These are phyloP conservation scores for Cyathus striatus DNA, from an alignment of 768 basidiomycete species.

Conservation along the genomic window DNA sequence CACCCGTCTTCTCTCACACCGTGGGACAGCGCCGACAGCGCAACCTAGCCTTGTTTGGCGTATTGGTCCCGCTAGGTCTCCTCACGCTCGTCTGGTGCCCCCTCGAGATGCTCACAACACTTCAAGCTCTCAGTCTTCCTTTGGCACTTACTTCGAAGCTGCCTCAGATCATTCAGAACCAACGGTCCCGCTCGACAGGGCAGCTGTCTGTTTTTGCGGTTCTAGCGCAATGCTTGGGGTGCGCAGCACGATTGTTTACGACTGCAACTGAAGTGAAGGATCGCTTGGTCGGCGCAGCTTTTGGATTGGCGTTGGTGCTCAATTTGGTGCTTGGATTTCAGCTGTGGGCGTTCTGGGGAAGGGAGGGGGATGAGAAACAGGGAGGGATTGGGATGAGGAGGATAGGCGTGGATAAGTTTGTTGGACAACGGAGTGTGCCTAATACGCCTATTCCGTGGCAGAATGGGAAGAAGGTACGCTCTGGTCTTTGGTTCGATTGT, in stretches of 20 bases:
- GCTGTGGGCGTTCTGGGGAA: conserved; percentile 81
- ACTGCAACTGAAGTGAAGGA: conserved; percentile 89
- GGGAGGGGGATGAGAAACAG: no score
- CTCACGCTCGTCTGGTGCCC: conserved; percentile 43
- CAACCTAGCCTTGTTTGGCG: conserved; percentile 24
- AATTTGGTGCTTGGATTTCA: conserved; percentile 81
- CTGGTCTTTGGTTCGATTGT: no score
- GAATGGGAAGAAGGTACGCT: no score
- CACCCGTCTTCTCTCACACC: conserved; percentile 32
- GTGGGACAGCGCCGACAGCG: conserved; percentile 25
- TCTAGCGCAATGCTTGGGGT: conserved; percentile 80
- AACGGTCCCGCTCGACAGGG: conserved; percentile 73
- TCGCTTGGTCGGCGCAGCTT: conserved; percentile 73
- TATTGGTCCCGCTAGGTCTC: conserved; percentile 20
- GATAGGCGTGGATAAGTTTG: no score
- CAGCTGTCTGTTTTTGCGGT: conserved; percentile 94
- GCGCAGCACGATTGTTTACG: conserved; percentile 89
- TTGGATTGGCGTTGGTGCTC: conserved; percentile 73
- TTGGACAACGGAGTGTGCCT: no score
- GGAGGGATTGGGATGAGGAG: no score
- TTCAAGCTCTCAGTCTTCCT: conserved; percentile 86
- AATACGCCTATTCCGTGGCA: no score
- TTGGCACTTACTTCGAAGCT: conserved; percentile 89
- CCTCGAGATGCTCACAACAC: conserved; percentile 46
- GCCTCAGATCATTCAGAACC: conserved; percentile 88